These are phyloP conservation scores for Eucalyptus rudis DNA, from an alignment of 345 rosid genomes.

Conservation along the genomic window DNA sequence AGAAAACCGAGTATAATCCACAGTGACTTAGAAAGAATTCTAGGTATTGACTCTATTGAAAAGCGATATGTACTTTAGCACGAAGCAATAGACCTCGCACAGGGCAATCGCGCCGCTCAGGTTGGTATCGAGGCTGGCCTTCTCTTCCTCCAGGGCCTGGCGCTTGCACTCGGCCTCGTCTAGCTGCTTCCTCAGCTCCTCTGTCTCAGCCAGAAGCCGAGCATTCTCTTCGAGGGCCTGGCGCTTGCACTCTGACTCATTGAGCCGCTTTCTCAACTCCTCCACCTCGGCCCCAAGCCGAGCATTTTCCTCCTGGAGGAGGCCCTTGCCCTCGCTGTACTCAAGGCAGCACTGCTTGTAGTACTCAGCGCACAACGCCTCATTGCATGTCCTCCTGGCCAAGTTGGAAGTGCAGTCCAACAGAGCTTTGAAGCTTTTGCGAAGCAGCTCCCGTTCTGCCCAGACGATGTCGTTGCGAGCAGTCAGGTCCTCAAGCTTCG, in stretches of 20 bases:
- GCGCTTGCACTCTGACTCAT: neutral
- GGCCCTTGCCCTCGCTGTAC: neutral
- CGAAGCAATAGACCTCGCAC: neutral
- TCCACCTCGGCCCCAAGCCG: neutral
- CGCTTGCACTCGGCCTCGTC: neutral
- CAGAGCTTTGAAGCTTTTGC: neutral
- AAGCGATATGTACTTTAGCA: neutral
- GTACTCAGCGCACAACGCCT: neutral
- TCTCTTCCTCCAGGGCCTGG: neutral
- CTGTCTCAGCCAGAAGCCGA: neutral
- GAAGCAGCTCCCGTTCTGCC: neutral
- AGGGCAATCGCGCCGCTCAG: neutral
- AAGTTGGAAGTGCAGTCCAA: neutral
- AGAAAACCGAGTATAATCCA: neutral
- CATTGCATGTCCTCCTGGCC: neutral
- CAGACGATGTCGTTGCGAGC: neutral
- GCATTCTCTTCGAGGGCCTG: neutral
- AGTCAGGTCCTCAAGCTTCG: neutral
- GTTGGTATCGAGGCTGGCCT: neutral
- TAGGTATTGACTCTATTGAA: neutral
- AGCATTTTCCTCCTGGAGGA: neutral
- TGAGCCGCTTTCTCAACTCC: neutral
- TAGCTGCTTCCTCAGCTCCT: neutral
- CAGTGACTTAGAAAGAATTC: neutral
- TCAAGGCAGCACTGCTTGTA: neutral